Evolutionary conservation across 768 basidiomycete species (phyloP).

Genomic region (Hericium erinaceus): DNA sequence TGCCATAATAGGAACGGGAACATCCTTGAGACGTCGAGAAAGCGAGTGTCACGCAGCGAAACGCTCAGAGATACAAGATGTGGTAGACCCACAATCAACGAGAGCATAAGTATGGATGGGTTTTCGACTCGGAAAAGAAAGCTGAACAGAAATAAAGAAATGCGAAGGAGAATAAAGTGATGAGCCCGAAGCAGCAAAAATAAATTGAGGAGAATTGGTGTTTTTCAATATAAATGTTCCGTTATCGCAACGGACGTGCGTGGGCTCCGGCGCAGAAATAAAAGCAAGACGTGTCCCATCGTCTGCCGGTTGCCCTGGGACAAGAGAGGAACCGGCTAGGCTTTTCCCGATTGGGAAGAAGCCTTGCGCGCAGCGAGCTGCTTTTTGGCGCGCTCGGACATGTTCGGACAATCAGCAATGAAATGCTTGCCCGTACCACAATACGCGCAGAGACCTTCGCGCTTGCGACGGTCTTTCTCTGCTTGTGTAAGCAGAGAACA

Average conservation of each 20-base stretch:
- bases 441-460: conserved; percentile 26
- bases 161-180: conserved; percentile 5
- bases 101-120: conserved; percentile 27
- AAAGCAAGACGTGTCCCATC: too few species aligned
- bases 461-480: conserved; percentile 18
- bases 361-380: neutral
- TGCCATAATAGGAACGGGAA: conserved; percentile 26
- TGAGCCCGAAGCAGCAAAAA: too few species aligned
- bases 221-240: too few species aligned
- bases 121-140: conserved; percentile 23
- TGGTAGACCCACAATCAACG: conserved; percentile 28
- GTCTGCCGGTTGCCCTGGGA: too few species aligned
- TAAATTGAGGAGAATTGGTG: too few species aligned
- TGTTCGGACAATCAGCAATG: conserved; percentile 21
- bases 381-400: conserved; percentile 13
- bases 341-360: too few species aligned
- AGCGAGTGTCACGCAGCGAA: conserved; percentile 27
- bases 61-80: conserved; percentile 27
- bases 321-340: too few species aligned
- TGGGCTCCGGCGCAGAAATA: too few species aligned
- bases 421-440: conserved; percentile 25
- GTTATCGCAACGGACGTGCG: too few species aligned
- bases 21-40: conserved; percentile 20
- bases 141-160: conserved; percentile 18
- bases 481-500: conserved; percentile 21